phyloP scores from a whole-genome alignment of 2,329 filamentous ascomycete genomes.

The Aspergillus pseudonomiae region DNA sequence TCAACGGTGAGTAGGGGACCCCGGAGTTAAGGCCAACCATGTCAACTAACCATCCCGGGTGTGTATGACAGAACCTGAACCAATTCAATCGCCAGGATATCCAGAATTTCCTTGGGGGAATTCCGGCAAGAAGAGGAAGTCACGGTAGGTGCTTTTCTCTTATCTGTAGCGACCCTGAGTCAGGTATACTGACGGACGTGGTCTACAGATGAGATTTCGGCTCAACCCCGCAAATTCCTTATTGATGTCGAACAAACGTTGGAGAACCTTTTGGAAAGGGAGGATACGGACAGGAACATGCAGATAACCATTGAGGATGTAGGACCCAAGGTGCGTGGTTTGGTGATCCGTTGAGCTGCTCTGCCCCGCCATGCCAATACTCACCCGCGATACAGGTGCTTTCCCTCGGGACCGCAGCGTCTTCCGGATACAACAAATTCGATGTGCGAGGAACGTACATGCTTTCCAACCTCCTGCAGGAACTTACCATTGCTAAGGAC shows the following conservation, averaged over 20 bases:
- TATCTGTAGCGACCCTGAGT: background rate
- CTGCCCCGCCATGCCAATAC: background rate
- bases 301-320: conserved; percentile 97
- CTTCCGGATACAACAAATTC: conserved; percentile 82
- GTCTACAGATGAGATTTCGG: conserved; percentile 69
- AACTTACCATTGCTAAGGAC: conserved; percentile 88
- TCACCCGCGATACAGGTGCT: conserved; percentile 61
- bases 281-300: conserved; percentile 92
- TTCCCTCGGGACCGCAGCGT: conserved; percentile 80
- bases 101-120: conserved; percentile 35
- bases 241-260: conserved; percentile 85
- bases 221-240: conserved; percentile 75
- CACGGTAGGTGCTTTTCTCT: conserved; percentile 40
- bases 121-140: conserved; percentile 45
- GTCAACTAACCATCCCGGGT: conserved; percentile 17
- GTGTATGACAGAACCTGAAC: conserved; percentile 35
- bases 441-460: conserved; percentile 96
- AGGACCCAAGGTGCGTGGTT: conserved; percentile 73
- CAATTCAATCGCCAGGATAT: conserved; percentile 42
- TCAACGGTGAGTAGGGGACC: conserved; percentile 53
- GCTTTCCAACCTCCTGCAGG: conserved; percentile 93
- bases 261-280: conserved; percentile 75
- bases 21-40: conserved; percentile 17
- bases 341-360: background rate
- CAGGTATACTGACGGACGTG: conserved; percentile 18